Evolutionary conservation across 139 green algal species (phyloP), one percentile per base, ranked within the genome.

Genomic region (Marvania coccoides): DNA sequence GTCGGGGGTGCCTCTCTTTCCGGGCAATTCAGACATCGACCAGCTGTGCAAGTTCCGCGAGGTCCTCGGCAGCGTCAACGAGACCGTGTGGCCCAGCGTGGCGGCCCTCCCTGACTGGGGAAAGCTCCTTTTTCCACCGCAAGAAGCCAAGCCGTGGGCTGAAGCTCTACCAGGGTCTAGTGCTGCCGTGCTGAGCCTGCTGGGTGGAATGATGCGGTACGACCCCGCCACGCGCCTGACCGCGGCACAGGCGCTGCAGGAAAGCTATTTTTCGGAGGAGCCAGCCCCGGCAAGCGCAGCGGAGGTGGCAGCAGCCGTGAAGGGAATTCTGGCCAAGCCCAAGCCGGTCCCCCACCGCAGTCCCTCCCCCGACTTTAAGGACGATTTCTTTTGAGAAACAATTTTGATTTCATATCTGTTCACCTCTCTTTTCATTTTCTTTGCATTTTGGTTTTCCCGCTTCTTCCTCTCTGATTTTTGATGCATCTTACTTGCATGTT

Each of bases 1-100:
- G n/a, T 79, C 88, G 28, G 91, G 91, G 2, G 66, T 87, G 63
- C 86, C 91, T 3, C 73, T 97, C 14, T 97, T 97, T 61, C 87
- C 90, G 0, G 92, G 92, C 0, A 83, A 90, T 47, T 89, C 69
- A 56, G 92, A 98, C 81, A 88, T 96, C 13, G 89, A 95, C 66
- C 87, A 95, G 81, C 80, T 97, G 36, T 94, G 90, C 80, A 85
- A 89, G 13, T 84, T 96, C 35, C 78, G 74, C 40, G 67, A 57
- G 15, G 33, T 81, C 46, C 57, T 90, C 54, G 84, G 84, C 61
- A 87, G 75, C 15, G 70, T 82, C 9, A 63, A 63, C n/a, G 74
- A 85, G 53, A 51, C 53, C 5, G 47, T 31, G 2, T 87, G 83
- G 79, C 79, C 83, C 2, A 71, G 74, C n/a, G 68, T 88, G 33